Evolutionary conservation across 148 eudicot species (phyloP), one percentile per base, ranked within the genome.

Genomic region (Persicaria maculosa): DNA sequence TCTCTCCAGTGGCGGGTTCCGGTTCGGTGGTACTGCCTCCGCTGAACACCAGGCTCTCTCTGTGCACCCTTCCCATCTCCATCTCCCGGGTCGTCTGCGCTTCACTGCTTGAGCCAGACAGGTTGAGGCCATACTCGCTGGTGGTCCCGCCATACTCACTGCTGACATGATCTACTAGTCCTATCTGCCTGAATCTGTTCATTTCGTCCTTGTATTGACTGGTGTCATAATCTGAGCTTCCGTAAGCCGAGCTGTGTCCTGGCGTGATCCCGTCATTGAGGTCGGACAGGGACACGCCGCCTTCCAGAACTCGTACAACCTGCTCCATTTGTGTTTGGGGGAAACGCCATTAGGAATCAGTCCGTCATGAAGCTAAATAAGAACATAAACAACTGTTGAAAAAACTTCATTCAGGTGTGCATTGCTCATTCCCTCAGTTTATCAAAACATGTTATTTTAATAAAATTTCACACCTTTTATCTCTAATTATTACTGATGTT

Each of bases 41-140:
- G 62, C 85, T 85, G 76, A 83, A 85, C 22, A 91, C 91, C 72
- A 79, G 73, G 71, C 87, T 82, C 45, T 87, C 91, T 25, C 78
- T 84, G 74, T 79, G 88, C 75, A 75, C 78, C 80, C 77, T 88
- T 10, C 91, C 86, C 91, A 87, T 79, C 78, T 90, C 92, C 93
- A 90, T 89, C 76, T 90, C 93, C 44, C 85, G 80, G n/a, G 91
- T 88, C 10, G 80, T 85, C 59, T 82, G 96, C 71, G 82, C 91
- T 83, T 92, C 99, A n/a, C 90, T 89, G 58, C 97, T 95, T 6
- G 99, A 87, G 19, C 97, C 97, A 45, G 99, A 90, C 0, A 92
- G 91, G 77, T 95, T 76, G 75, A 88, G 72, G 25, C 99, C 99
- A 4, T 89, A 95, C 80, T 95, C 99, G 40, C 97, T 90, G 22